A percentile compares a stretch with the other conserved stretches of the same genome.
Evolutionary conservation across 176 grass and related monocot genomes (phyloP).

Genomic region (Aegilops tauschii): DNA sequence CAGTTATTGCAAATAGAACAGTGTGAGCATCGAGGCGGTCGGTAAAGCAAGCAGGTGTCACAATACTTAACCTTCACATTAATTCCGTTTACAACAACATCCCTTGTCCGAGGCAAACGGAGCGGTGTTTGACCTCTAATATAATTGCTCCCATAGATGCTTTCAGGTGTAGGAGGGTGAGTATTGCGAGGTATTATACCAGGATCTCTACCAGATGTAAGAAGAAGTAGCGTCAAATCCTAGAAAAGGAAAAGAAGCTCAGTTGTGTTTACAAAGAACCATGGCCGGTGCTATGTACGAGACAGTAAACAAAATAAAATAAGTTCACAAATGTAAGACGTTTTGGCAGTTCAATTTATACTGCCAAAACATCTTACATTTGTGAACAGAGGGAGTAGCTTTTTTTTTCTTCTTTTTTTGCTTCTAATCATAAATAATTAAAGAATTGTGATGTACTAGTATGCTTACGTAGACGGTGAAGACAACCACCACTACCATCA

Average conservation of each 20-base stretch:
- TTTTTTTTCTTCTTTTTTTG: background rate
- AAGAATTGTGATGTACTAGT: background rate
- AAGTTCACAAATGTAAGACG: background rate
- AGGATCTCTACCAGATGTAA: conserved; percentile 87
- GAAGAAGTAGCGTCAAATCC: conserved; percentile 77
- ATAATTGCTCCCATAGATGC: conserved; percentile 43
- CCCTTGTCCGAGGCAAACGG: conserved; percentile 72
- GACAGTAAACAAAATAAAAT: conserved; percentile 5
- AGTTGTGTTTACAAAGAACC: background rate
- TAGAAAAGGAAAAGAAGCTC: conserved; percentile 33
- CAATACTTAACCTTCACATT: conserved; percentile 83
- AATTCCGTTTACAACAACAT: conserved; percentile 78
- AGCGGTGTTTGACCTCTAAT: conserved; percentile 53
- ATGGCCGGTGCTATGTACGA: background rate
- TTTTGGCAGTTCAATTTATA: no score
- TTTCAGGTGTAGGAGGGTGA: conserved; percentile 79
- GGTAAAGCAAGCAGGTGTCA: conserved; percentile 91
- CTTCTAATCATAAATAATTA: background rate
- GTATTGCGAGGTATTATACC: conserved; percentile 85
- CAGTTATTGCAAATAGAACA: conserved; percentile 98
- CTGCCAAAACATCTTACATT: no score
- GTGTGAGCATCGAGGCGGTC: conserved; percentile 85
- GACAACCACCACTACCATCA: conserved; percentile 79
- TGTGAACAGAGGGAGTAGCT: no score
- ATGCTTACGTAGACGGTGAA: conserved; percentile 94